Conservation (phyloP, 305 asterid species). For the Solanum hybrid region DNA sequence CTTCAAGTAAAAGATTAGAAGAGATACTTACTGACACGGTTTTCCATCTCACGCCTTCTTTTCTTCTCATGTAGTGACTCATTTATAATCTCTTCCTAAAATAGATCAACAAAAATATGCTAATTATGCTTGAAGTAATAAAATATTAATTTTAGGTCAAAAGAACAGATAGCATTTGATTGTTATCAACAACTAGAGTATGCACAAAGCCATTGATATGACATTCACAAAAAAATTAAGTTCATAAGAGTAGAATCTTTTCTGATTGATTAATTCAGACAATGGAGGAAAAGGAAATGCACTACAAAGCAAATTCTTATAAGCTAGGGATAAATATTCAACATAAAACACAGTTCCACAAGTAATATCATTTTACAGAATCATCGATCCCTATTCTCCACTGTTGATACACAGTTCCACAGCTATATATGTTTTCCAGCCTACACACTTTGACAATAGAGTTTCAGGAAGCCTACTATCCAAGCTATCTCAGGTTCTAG, state of each 20-base stretch:
- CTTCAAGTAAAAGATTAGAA: not conserved
- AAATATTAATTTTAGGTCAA: not conserved
- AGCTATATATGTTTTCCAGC: not conserved
- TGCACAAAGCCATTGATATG: not conserved
- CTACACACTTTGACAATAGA: not conserved
- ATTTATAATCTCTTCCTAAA: slow-evolving; percentile 62
- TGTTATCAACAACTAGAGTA: not conserved
- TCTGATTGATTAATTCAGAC: not conserved
- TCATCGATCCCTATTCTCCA: not conserved
- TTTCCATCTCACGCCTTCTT: slow-evolving; percentile 42
- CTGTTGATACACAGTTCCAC: not conserved
- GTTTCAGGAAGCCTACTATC: not conserved
- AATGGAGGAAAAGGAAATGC: not conserved
- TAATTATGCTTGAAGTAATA: slow-evolving; percentile 12
- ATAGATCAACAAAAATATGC: slow-evolving; percentile 11
- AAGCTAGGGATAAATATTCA: not conserved
- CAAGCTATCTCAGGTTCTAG: not conserved
- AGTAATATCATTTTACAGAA: not conserved
- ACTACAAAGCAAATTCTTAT: not conserved
- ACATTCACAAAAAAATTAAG: not conserved
- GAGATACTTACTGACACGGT: slow-evolving; percentile 55
- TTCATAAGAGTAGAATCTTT: not conserved
- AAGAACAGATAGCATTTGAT: not conserved
- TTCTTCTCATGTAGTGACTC: slow-evolving; percentile 35
- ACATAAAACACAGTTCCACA: not conserved